Evolutionary conservation across 768 basidiomycete genomes (phyloP).

Genomic region (Termitomyces sp.): DNA sequence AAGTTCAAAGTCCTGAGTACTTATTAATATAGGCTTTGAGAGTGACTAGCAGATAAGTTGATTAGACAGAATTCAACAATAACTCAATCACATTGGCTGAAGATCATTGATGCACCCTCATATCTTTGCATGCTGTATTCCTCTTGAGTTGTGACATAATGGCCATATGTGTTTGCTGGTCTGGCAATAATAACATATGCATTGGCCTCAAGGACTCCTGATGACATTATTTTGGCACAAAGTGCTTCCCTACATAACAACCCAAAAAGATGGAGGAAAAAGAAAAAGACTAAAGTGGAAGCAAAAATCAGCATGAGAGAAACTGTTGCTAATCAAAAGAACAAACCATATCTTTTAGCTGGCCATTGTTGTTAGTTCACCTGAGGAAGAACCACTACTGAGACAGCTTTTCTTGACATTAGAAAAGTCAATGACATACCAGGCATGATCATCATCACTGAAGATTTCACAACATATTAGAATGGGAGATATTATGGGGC

Average conservation of each 20-base stretch:
- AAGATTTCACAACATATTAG: conserved; percentile 4
- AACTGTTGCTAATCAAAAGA: background rate
- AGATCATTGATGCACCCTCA: conserved; percentile 79
- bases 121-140: conserved; percentile 76
- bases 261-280: background rate
- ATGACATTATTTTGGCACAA: conserved; percentile 58
- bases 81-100: conserved; percentile 57
- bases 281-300: background rate
- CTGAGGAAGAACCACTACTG: conserved; percentile 21
- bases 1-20: too few species aligned
- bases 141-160: conserved; percentile 70
- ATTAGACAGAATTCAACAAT: background rate
- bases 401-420: conserved; percentile 6
- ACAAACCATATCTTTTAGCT: conserved; percentile 66
- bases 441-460: conserved; percentile 68
- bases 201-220: conserved; percentile 57
- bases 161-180: conserved; percentile 76
- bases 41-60: conserved; percentile 40
- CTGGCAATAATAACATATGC: conserved; percentile 78
- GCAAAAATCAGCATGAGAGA: conserved; percentile 18
- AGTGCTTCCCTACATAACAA: conserved; percentile 53
- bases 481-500: conserved; percentile 1
- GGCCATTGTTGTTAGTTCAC: conserved; percentile 81
- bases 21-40: conserved; percentile 69
- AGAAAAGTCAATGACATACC: conserved; percentile 29